Base-by-base conservation (phyloP, 805 yeast genomes). In the Metahyphopichia silvanorum region DNA sequence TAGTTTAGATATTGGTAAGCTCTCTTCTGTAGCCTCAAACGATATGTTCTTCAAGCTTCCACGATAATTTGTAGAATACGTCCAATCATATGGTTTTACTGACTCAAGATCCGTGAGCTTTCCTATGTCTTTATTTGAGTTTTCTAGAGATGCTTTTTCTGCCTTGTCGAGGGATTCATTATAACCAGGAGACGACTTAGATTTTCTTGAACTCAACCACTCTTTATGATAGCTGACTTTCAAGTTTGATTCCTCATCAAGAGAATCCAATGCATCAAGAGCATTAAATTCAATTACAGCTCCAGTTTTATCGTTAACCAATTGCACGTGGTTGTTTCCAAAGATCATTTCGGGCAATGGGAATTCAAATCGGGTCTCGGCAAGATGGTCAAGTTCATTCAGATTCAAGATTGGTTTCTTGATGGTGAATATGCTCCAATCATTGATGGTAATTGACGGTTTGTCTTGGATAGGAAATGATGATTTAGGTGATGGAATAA, bases 341-440 rank as follows among this genome's bases (percentile, higher is more conserved):
- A 93, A 93, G 5, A 93, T 88, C 98, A 93, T 93, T 55, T 93
- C 99, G 1, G 99, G 99, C 26, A 91, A 60, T 0, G 98, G 95
- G 40, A 91, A 76, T 11, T 79, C 79, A 33, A 82, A 70, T 32
- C 79, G 53, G 9, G 51, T 42, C 4, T 73, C 74, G 55, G 78
- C 84, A 49, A 82, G 72, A 2, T 58, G 59, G 37, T 87, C 96
- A 35, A 91, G 73, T 50, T 88, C 96, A 2, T 57, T 66, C 2
- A 88, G 69, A 43, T 74, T 82, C 39, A 87, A 61, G 28, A 91
- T 91, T 1, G 98, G 95, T 31, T 75, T 74, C 53, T 87, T 78
- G 19, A 68, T 62, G 0, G 95, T 79, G 43, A 69, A 74, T 6
- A 93, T 74, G 34, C 77, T 75, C 97, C 97, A 91, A 34, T 79